phyloP scores from a whole-genome alignment of 2,329 filamentous ascomycete species.

The Pezicula neosporulosa region DNA sequence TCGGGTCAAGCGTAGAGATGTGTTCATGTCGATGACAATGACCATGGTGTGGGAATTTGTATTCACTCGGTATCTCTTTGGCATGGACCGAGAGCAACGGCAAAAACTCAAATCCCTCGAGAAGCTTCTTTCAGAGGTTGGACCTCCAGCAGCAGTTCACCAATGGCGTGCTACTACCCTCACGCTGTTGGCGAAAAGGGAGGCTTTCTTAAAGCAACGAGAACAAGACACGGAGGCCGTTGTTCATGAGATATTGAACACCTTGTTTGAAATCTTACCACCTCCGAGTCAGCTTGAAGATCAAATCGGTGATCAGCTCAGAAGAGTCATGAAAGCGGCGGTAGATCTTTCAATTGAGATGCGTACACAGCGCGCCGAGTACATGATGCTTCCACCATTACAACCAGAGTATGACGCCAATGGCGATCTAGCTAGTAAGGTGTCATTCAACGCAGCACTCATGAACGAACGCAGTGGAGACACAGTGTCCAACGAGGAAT shows the following conservation, averaged over 20 bases:
- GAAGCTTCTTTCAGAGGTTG: constrained; percentile 85
- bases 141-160: constrained; percentile 82
- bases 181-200: constrained; percentile 78
- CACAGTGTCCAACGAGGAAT: constrained; percentile 66
- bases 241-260: constrained; percentile 85
- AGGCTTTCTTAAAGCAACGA: constrained; percentile 77
- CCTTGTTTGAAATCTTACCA: constrained; percentile 78
- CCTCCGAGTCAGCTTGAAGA: constrained; percentile 77
- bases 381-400: constrained; percentile 95
- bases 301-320: constrained; percentile 79
- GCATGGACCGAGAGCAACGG: constrained; percentile 96
- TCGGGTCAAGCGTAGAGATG: constrained; percentile 81
- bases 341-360: constrained; percentile 93
- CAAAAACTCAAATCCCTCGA: constrained; percentile 97
- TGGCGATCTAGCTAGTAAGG: constrained; percentile 82
- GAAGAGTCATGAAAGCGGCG: constrained; percentile 82
- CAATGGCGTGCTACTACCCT: constrained; percentile 97
- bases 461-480: constrained; percentile 91
- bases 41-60: constrained; percentile 99
- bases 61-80: constrained; percentile 96
- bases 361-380: constrained; percentile 94
- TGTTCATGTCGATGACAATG: constrained; percentile 99
- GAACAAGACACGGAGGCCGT: constrained; percentile 92
- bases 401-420: constrained; percentile 94
- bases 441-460: constrained; percentile 85